Evolutionary conservation across 2,329 filamentous ascomycete species (phyloP).

Genomic region (Ceratocystis colombiana): DNA sequence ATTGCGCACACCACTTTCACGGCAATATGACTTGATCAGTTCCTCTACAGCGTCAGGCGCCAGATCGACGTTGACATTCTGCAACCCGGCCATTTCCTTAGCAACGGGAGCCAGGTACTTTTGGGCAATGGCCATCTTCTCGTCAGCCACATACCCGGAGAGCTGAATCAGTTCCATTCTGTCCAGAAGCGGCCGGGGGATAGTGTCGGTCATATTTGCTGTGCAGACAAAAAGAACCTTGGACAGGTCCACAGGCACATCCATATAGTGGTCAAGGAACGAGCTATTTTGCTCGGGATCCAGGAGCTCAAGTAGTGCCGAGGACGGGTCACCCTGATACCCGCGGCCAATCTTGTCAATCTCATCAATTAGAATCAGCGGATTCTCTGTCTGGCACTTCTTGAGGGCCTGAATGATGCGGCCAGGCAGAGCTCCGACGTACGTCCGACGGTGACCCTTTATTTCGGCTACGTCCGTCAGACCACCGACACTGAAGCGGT

Average conservation of each 20-base stretch:
- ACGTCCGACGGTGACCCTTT: constrained; percentile 92
- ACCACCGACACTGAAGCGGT: constrained; percentile 94
- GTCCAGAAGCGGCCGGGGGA: constrained; percentile 83
- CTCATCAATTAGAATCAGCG: constrained; percentile 90
- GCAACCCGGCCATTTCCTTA: constrained; percentile 85
- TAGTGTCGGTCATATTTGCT: constrained; percentile 97
- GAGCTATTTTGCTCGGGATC: constrained; percentile 96
- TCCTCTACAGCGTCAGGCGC: constrained; percentile 84
- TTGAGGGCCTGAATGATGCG: constrained; percentile 97
- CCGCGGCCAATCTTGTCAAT: constrained; percentile 96
- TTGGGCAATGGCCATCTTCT: constrained; percentile 98
- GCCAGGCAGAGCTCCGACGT: constrained; percentile 88
- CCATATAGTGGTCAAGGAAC: constrained; percentile 97
- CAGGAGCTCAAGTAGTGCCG: constrained; percentile 81
- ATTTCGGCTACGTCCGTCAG: constrained; percentile 97
- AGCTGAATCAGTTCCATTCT: constrained; percentile 97
- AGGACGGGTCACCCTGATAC: constrained; percentile 92
- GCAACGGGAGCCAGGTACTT: constrained; percentile 84
- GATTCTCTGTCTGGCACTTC: constrained; percentile 98
- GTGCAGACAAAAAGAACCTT: constrained; percentile 99
- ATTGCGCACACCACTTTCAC: constrained; percentile 93
- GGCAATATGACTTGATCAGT: constrained; percentile 96
- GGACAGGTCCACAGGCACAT: constrained; percentile 91
- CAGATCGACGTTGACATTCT: constrained; percentile 81
- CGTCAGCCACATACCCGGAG: constrained; percentile 91